Conservation (phyloP, 352 stramenopile species). For the Blastocystis hominis region DNA sequence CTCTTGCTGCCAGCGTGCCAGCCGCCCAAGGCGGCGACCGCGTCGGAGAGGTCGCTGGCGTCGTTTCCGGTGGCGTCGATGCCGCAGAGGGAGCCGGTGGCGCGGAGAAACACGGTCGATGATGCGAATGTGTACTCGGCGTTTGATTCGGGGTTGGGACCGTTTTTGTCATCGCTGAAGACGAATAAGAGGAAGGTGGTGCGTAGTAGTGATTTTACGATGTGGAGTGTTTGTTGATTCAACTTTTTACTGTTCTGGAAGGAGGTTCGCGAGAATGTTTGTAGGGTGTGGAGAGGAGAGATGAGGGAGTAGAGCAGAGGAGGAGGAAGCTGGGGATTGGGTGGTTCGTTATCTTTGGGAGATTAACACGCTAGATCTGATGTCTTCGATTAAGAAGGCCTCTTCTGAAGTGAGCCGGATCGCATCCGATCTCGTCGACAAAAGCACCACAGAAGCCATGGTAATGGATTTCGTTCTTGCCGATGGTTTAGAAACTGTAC, state of each 20-base stretch:
- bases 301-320: neutral
- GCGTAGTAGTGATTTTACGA: constrained; percentile 12
- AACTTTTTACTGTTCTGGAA: neutral
- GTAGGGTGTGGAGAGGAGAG: neutral
- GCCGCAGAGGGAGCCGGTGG: neutral
- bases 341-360: neutral
- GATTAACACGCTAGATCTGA: neutral
- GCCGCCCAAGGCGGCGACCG: neutral
- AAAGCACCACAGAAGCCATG: constrained; percentile 12
- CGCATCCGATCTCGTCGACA: constrained; percentile 21
- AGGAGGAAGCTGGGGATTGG: constrained; percentile 13
- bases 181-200: constrained; percentile 8
- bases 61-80: neutral
- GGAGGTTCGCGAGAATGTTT: neutral
- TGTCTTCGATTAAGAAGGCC: constrained; percentile 31
- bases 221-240: constrained; percentile 3
- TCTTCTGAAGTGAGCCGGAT: constrained; percentile 20
- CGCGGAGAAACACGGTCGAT: neutral
- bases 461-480: neutral
- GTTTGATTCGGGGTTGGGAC: constrained; percentile 15
- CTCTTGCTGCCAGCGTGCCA: neutral
- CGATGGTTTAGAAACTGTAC: constrained; percentile 22
- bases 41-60: neutral
- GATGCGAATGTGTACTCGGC: neutral
- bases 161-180: constrained; percentile 44